phyloP scores from a whole-genome alignment of 2,329 filamentous ascomycete species.

The Cladosporium velox region DNA sequence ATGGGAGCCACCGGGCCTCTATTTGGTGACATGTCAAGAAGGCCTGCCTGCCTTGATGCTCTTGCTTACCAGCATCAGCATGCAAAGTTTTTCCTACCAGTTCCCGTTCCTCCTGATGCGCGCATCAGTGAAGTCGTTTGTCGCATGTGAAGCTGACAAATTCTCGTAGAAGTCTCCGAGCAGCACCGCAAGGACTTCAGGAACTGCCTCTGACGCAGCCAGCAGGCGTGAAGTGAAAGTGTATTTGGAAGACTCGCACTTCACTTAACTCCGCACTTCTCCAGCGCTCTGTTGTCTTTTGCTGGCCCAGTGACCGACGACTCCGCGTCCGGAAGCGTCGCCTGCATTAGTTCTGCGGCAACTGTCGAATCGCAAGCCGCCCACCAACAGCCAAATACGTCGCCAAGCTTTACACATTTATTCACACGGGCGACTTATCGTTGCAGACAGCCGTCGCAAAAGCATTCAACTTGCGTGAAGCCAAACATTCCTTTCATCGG shows the following conservation, averaged over 20 bases:
- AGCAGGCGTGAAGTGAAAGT: constrained; percentile 15
- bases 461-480: not conserved
- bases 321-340: constrained; percentile 10
- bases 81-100: not conserved
- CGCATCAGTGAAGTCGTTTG: not conserved
- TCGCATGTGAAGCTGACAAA: not conserved
- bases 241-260: constrained; percentile 5
- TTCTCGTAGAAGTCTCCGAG: not conserved
- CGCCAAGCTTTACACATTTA: constrained; percentile 17
- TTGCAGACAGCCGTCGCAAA: not conserved
- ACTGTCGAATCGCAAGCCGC: constrained; percentile 15
- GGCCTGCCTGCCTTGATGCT: not conserved
- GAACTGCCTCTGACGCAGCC: constrained; percentile 3
- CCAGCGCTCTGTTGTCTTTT: constrained; percentile 8
- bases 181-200: not conserved
- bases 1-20: not conserved
- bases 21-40: not conserved
- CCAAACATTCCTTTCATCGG: not conserved
- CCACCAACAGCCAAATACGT: constrained; percentile 2
- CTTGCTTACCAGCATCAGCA: not conserved
- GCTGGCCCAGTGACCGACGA: not conserved
- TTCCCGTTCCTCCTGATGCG: too few relatives aligned
- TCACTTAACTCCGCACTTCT: not conserved
- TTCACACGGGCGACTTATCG: not conserved
- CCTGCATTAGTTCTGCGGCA: constrained; percentile 19